Conservation (phyloP, 2,329 filamentous ascomycete species). For the Cylindrodendrum hubeiense region DNA sequence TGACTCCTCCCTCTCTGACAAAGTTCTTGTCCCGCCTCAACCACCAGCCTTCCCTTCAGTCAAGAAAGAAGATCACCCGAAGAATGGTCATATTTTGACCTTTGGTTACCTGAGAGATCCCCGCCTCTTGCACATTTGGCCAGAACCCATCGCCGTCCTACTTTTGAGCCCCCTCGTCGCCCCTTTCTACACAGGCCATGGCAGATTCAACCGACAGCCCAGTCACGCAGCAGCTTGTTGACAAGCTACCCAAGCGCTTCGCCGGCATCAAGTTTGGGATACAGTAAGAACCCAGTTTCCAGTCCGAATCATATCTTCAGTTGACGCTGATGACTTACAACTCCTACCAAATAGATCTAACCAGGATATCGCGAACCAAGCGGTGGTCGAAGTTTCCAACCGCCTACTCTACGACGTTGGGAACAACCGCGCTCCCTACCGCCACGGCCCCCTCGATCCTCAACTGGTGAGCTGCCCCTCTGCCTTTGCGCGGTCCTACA, state of each 20-base stretch:
- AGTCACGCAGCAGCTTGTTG: constrained; percentile 89
- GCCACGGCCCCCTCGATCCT: constrained; percentile 88
- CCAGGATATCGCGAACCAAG: constrained; percentile 95
- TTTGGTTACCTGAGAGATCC: too few relatives aligned
- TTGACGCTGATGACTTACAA: neutral
- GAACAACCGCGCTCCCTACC: constrained; percentile 79
- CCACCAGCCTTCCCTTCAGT: too few relatives aligned
- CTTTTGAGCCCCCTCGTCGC: too few relatives aligned
- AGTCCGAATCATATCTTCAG: neutral
- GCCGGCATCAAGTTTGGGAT: constrained; percentile 95
- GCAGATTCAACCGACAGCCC: constrained; percentile 47
- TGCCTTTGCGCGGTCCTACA: neutral
- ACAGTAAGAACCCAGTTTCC: constrained; percentile 66
- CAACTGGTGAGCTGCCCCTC: constrained; percentile 68
- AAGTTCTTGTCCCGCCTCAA: too few relatives aligned
- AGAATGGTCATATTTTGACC: too few relatives aligned
- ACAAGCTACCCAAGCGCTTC: constrained; percentile 91
- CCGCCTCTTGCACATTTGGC: too few relatives aligned
- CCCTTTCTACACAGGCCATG: too few relatives aligned
- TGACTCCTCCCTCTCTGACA: too few relatives aligned
- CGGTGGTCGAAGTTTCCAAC: constrained; percentile 94
- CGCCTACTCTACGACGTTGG: constrained; percentile 92
- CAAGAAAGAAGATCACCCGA: too few relatives aligned
- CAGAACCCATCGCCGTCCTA: too few relatives aligned
- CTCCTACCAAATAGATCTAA: constrained; percentile 72